These are phyloP conservation scores for Fusarium aywerte DNA, from an alignment of 2,329 filamentous ascomycete species.

Conservation along the genomic window DNA sequence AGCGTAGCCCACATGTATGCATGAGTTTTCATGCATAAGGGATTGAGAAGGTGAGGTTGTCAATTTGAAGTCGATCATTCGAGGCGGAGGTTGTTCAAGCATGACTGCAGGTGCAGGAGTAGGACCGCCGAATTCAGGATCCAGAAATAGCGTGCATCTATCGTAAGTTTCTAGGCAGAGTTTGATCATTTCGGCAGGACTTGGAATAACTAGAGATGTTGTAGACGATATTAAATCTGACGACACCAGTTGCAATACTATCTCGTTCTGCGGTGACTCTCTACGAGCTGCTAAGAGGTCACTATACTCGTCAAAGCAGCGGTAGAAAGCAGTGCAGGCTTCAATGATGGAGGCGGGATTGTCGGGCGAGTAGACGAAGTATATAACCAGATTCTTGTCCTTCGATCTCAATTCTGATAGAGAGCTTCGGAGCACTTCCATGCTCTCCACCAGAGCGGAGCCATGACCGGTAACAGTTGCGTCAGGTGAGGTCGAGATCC, in stretches of 20 bases:
- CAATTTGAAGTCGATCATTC: slow-evolving; percentile 80
- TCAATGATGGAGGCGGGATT: slow-evolving; percentile 72
- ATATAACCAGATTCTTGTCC: slow-evolving; percentile 76
- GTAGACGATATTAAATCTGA: slow-evolving; percentile 73
- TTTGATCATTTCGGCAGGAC: slow-evolving; percentile 67
- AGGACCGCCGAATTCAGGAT: slow-evolving; percentile 57
- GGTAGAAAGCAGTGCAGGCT: slow-evolving; percentile 78
- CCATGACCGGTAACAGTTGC: slow-evolving; percentile 55
- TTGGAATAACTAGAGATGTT: slow-evolving; percentile 70
- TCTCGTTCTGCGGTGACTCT: slow-evolving; percentile 64
- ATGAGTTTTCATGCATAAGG: slow-evolving; percentile 80
- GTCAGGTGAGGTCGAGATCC: slow-evolving; percentile 55
- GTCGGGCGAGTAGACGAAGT: slow-evolving; percentile 77
- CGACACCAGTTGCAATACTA: slow-evolving; percentile 82
- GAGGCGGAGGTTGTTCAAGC: slow-evolving; percentile 75
- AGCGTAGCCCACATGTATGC: slow-evolving; percentile 83
- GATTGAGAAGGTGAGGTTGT: slow-evolving; percentile 74
- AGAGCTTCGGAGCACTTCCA: slow-evolving; percentile 60
- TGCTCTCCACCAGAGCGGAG: slow-evolving; percentile 60
- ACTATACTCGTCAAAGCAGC: slow-evolving; percentile 71
- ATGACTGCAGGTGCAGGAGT: slow-evolving; percentile 76
- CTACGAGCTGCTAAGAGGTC: slow-evolving; percentile 57
- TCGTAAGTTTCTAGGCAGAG: slow-evolving; percentile 82
- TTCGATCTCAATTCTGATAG: slow-evolving; percentile 56
- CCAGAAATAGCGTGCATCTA: slow-evolving; percentile 67